Percentiles rank a stretch among this genome's conserved stretches.
Evolutionary conservation across 2,329 filamentous ascomycete genomes (phyloP).

Genomic region (Claviceps lovelessii): DNA sequence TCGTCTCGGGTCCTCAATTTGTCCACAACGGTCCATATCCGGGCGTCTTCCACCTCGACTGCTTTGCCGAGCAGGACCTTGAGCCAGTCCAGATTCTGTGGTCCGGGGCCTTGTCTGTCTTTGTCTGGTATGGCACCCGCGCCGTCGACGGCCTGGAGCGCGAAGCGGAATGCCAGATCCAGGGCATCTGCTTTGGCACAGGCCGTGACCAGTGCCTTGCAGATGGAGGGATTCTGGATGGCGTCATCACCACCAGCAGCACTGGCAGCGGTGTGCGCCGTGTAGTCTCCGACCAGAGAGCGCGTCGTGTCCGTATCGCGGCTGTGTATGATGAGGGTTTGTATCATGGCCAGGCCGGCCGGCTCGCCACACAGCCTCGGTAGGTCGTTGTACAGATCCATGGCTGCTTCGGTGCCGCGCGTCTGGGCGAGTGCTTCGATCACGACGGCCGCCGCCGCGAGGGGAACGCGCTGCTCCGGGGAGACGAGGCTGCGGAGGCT

Average conservation of each 20-base stretch:
- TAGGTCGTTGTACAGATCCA: conserved; percentile 19
- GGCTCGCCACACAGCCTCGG: conserved; percentile 15
- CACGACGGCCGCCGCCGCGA: conserved; percentile 21
- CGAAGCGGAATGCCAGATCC: conserved; percentile 21
- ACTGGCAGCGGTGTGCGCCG: conserved; percentile 8
- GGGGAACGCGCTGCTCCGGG: conserved; percentile 21
- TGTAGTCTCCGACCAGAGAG: conserved; percentile 18
- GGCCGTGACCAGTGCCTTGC: conserved; percentile 15
- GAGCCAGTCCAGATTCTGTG: conserved; percentile 14
- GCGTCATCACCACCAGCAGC: conserved; percentile 7
- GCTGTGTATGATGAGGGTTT: conserved; percentile 18
- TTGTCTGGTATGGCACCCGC: neutral
- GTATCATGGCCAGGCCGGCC: conserved; percentile 14
- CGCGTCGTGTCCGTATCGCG: conserved; percentile 11
- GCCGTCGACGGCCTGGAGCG: conserved; percentile 7
- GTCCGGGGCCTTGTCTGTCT: neutral
- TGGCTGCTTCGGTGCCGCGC: conserved; percentile 17
- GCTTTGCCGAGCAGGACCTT: conserved; percentile 15
- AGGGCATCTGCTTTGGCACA: conserved; percentile 17
- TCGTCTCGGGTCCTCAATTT: conserved; percentile 11
- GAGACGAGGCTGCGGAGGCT: conserved; percentile 39
- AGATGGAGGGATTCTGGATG: conserved; percentile 8
- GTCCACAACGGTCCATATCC: conserved; percentile 21
- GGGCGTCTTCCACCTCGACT: conserved; percentile 15
- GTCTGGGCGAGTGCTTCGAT: conserved; percentile 20